A percentile compares a stretch with the other conserved stretches of the same genome.
These are phyloP conservation scores for Lactarius indigo DNA, from an alignment of 768 basidiomycete genomes.

Conservation along the genomic window DNA sequence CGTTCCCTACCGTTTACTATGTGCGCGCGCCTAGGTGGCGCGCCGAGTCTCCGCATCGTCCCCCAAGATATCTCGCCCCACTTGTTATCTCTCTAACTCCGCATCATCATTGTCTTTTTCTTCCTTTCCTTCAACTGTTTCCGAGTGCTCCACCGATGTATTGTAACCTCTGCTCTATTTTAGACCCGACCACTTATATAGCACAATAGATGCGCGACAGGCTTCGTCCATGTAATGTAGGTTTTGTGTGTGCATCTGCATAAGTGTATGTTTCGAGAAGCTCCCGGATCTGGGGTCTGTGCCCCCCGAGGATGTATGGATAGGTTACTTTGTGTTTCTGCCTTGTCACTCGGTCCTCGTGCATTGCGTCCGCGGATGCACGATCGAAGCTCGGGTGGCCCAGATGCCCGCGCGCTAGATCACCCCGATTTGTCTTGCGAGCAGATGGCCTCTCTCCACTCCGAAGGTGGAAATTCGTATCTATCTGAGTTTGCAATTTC, in stretches of 20 bases:
- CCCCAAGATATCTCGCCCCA: background rate
- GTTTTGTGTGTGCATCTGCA: background rate
- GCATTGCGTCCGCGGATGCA: constrained; percentile 14
- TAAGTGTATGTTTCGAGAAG: background rate
- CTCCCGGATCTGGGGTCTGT: background rate
- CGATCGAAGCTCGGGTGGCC: constrained; percentile 5
- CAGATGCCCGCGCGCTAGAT: background rate
- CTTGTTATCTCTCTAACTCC: constrained; percentile 8
- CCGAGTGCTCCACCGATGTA: background rate
- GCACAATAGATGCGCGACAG: constrained; percentile 21
- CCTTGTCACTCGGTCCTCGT: background rate
- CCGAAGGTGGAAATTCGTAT: background rate
- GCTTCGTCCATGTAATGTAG: constrained; percentile 2
- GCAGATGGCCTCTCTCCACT: constrained; percentile 9
- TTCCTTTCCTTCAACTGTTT: background rate
- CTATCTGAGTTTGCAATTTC: constrained; percentile 13
- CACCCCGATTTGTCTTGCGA: background rate
- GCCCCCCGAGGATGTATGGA: background rate
- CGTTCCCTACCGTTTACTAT: background rate
- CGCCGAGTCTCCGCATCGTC: background rate
- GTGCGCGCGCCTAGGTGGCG: background rate
- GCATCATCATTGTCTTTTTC: constrained; percentile 9
- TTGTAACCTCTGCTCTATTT: constrained; percentile 10
- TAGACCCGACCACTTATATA: constrained; percentile 20
- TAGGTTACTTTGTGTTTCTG: background rate